Conservation (phyloP, 164 flowering plant genomes). For the Sedum album region DNA sequence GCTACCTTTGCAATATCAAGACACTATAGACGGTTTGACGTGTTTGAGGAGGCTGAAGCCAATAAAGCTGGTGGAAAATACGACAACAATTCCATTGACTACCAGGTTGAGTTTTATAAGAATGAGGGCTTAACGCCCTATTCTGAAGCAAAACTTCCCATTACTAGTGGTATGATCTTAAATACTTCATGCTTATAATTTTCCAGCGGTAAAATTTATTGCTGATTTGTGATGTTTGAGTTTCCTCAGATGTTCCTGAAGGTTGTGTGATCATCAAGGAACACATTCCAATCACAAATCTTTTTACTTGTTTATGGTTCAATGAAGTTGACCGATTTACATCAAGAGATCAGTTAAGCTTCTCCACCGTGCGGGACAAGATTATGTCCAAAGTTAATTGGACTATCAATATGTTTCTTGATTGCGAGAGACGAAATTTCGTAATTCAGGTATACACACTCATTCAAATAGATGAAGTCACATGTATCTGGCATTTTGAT, state of each 20-base stretch:
- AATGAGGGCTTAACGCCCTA: constrained; percentile 84
- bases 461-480: background rate
- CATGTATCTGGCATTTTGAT: background rate
- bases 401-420: constrained; percentile 74
- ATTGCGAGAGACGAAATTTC: constrained; percentile 91
- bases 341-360: constrained; percentile 89
- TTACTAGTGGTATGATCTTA: constrained; percentile 62
- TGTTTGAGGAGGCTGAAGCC: constrained; percentile 91
- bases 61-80: constrained; percentile 95
- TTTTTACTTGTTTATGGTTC: constrained; percentile 91
- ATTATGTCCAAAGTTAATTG: constrained; percentile 56
- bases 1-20: constrained; percentile 89
- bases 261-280: constrained; percentile 86
- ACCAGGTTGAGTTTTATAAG: constrained; percentile 73
- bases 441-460: constrained; percentile 62
- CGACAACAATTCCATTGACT: constrained; percentile 75
- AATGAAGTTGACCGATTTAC: constrained; percentile 98
- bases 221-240: constrained; percentile 9
- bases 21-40: constrained; percentile 90
- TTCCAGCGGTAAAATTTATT: constrained; percentile 1
- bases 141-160: constrained; percentile 77
- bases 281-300: constrained; percentile 83
- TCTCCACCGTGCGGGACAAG: constrained; percentile 82
- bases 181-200: background rate
- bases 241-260: constrained; percentile 87